A percentile compares a stretch with the other conserved stretches of the same genome.
Conservation (phyloP, 2,329 filamentous ascomycete species). For the Ophiocordyceps camponoti-leonardi region DNA sequence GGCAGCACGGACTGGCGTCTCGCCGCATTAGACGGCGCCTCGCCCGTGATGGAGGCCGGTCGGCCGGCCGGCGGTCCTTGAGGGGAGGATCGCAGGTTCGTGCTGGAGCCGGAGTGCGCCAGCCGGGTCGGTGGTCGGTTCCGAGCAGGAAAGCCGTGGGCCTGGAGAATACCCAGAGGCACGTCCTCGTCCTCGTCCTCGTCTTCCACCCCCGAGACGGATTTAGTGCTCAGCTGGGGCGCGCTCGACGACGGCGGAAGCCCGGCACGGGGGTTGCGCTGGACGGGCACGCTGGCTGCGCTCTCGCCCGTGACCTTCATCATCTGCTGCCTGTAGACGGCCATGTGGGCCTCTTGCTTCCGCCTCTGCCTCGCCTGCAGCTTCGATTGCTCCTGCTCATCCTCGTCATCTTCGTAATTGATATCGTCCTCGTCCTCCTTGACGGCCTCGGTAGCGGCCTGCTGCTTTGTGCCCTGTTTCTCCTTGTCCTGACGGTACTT, state of each 20-base stretch:
- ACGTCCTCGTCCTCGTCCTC: constrained; percentile 87
- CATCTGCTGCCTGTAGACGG: constrained; percentile 86
- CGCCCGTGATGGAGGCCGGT: constrained; percentile 39
- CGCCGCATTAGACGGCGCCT: constrained; percentile 17
- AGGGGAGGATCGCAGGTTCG: constrained; percentile 46
- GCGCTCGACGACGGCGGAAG: constrained; percentile 43
- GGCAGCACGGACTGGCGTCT: constrained; percentile 38
- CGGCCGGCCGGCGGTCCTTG: constrained; percentile 26
- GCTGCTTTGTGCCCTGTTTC: constrained; percentile 29
- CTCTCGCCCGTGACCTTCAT: constrained; percentile 79
- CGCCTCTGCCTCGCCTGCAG: constrained; percentile 59
- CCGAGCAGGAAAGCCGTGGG: constrained; percentile 73
- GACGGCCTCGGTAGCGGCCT: constrained; percentile 22
- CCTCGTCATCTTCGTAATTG: constrained; percentile 35
- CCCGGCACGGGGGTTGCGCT: constrained; percentile 30
- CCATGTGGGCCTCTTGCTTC: constrained; percentile 81
- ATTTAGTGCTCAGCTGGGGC: constrained; percentile 31
- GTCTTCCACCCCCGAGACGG: constrained; percentile 35
- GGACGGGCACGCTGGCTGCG: constrained; percentile 16
- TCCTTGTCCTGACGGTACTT: constrained; percentile 61
- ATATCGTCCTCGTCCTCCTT: constrained; percentile 40
- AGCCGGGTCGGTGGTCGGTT: constrained; percentile 57
- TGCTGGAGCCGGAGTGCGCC: constrained; percentile 48
- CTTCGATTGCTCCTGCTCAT: constrained; percentile 44
- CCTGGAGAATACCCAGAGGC: constrained; percentile 69